phyloP scores from a whole-genome alignment of 495 filamentous ascomycete species.

The Pseudevernia furfuracea region DNA sequence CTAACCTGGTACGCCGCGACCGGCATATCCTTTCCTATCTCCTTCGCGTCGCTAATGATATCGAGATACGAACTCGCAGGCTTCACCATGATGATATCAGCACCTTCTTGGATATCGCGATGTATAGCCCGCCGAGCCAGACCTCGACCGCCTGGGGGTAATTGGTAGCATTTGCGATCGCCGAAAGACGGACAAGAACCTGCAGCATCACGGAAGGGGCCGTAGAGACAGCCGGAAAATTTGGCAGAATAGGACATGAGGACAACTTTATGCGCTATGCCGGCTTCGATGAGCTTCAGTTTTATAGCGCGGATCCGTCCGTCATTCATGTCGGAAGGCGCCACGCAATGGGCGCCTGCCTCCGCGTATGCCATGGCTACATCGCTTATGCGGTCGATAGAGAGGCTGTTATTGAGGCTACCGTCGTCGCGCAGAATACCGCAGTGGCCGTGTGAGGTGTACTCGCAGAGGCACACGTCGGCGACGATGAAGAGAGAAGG shows the following conservation, averaged over 20 bases:
- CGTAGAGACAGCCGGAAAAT: conserved; percentile 93
- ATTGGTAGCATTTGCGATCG: conserved; percentile 91
- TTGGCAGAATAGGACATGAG: conserved; percentile 98
- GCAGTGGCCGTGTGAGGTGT: conserved; percentile 97
- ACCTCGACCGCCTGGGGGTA: conserved; percentile 86
- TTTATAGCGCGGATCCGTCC: conserved; percentile 94
- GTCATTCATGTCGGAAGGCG: conserved; percentile 98
- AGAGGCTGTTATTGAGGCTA: conserved; percentile 81
- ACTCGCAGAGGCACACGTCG: conserved; percentile 97
- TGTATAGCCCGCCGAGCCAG: conserved; percentile 85
- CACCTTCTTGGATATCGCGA: conserved; percentile 85
- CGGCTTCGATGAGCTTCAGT: conserved; percentile 85
- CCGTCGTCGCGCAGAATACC: conserved; percentile 90
- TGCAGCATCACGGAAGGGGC: conserved; percentile 93
- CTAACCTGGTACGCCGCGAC: conserved; percentile 94
- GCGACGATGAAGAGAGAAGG: conserved; percentile 81
- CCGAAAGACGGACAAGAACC: conserved; percentile 89
- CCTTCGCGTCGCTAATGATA: conserved; percentile 92
- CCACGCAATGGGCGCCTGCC: conserved; percentile 93
- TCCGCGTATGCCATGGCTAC: conserved; percentile 87
- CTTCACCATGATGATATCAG: conserved; percentile 99
- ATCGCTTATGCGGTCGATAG: conserved; percentile 86
- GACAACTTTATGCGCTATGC: conserved; percentile 78
- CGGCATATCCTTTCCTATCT: conserved; percentile 81
- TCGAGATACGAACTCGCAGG: conserved; percentile 90